Evolutionary conservation across 2,329 filamentous ascomycete species (phyloP).

Genomic region (Phoma sp.): DNA sequence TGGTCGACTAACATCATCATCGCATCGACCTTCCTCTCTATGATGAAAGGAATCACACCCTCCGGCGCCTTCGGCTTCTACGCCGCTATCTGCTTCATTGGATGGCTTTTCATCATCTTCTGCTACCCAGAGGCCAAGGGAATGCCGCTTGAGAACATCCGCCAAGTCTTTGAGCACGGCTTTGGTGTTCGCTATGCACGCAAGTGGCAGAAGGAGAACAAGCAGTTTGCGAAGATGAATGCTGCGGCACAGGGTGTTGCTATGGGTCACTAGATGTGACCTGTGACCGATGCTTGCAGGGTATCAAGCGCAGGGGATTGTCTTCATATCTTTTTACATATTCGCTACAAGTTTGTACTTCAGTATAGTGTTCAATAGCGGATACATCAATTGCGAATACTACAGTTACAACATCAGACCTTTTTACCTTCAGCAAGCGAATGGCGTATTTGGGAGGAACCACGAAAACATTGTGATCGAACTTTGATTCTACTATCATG

Average conservation of each 20-base stretch:
- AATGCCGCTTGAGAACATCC: constrained; percentile 45
- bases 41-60: constrained; percentile 49
- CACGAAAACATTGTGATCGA: too few species aligned
- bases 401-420: too few species aligned
- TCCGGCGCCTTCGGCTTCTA: constrained; percentile 50
- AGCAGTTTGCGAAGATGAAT: constrained; percentile 39
- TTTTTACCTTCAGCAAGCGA: too few species aligned
- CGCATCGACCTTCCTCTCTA: constrained; percentile 47
- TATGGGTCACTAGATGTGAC: constrained; percentile 22
- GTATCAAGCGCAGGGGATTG: too few species aligned
- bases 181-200: constrained; percentile 45
- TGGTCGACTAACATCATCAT: constrained; percentile 47
- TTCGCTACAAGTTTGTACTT: too few species aligned
- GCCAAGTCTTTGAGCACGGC: constrained; percentile 44
- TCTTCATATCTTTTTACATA: too few species aligned
- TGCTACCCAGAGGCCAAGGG: constrained; percentile 48
- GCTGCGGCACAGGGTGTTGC: constrained; percentile 23
- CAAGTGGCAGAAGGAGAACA: constrained; percentile 48
- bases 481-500: too few species aligned
- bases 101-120: constrained; percentile 45
- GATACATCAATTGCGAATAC: too few species aligned
- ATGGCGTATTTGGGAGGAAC: too few species aligned
- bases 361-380: too few species aligned
- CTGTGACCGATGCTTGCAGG: too few species aligned
- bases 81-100: constrained; percentile 43